A percentile compares a stretch with the other conserved stretches of the same genome.
These are phyloP conservation scores for Schrenkiella parvula DNA, from an alignment of 345 rosid species.

Conservation along the genomic window DNA sequence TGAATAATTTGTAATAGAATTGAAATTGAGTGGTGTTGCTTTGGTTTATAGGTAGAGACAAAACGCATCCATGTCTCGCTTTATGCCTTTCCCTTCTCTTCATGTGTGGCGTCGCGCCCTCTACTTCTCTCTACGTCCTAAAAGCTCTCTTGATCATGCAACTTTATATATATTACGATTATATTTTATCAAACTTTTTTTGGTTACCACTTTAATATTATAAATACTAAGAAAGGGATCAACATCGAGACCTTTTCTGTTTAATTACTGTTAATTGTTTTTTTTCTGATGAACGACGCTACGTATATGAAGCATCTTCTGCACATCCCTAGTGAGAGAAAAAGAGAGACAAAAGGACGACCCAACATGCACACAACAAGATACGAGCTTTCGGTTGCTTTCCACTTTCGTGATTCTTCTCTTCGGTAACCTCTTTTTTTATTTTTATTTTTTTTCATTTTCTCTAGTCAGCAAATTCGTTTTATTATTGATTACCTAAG, in stretches of 20 bases:
- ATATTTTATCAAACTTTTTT: not conserved
- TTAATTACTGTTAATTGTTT: conserved; percentile 14
- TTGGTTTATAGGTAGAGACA: conserved; percentile 27
- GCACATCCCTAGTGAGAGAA: conserved; percentile 27
- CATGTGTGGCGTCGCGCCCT: conserved; percentile 26
- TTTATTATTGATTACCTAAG: not conserved
- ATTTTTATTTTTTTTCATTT: not conserved
- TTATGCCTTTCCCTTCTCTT: conserved; percentile 12
- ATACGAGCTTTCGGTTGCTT: conserved; percentile 35
- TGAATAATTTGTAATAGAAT: conserved; percentile 1
- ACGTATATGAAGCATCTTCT: conserved; percentile 29
- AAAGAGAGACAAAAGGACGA: conserved; percentile 34
- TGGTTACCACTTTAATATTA: not conserved
- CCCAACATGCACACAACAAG: conserved; percentile 34
- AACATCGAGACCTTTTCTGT: conserved; percentile 32
- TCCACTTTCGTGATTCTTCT: conserved; percentile 34
- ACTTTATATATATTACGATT: conserved; percentile 6
- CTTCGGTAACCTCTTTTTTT: not conserved
- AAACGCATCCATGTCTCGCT: conserved; percentile 29
- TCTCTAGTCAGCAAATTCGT: not conserved
- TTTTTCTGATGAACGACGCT: conserved; percentile 28
- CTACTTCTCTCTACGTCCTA: conserved; percentile 22
- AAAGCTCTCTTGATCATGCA: conserved; percentile 30
- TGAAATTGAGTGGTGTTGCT: conserved; percentile 22
- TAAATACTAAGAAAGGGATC: conserved; percentile 28